Conservation (phyloP, 208 protist species). For the Trypanosoma grayi region DNA sequence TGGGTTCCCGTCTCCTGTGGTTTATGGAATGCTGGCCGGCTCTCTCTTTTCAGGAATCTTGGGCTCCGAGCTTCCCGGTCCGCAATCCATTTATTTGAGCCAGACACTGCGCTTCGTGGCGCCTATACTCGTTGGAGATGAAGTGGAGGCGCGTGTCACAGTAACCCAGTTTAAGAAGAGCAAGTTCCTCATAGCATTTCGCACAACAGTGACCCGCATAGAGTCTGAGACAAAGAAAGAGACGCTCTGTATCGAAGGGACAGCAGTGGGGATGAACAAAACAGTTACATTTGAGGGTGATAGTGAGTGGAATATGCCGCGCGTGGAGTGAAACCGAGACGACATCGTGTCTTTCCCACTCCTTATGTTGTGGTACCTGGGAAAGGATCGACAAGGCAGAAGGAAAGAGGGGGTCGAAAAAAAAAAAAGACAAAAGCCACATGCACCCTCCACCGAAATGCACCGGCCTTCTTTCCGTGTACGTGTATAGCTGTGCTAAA, state of each 20-base stretch:
- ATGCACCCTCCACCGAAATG: too few species aligned
- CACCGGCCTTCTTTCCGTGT: too few species aligned
- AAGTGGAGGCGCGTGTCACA: conserved; percentile 65
- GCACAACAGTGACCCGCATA: conserved; percentile 60
- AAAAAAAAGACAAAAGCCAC: neutral
- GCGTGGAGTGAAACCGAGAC: conserved; percentile 2
- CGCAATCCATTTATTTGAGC: conserved; percentile 84
- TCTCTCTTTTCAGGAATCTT: conserved; percentile 86
- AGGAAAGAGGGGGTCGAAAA: neutral
- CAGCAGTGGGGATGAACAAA: conserved; percentile 83
- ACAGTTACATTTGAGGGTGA: conserved; percentile 72
- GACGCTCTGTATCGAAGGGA: conserved; percentile 70
- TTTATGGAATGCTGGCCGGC: conserved; percentile 81
- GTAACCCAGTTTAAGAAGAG: conserved; percentile 63
- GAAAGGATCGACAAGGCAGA: neutral
- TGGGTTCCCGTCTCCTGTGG: conserved; percentile 73
- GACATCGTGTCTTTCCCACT: neutral
- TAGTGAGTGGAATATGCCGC: conserved; percentile 60
- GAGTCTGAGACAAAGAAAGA: conserved; percentile 41
- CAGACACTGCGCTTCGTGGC: conserved; percentile 72
- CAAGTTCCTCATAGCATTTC: conserved; percentile 68
- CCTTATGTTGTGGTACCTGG: neutral
- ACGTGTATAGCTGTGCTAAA: too few species aligned
- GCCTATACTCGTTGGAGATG: conserved; percentile 80
- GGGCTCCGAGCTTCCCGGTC: conserved; percentile 77